These are phyloP conservation scores for Nothomitra cinnamomea DNA, from an alignment of 2,329 filamentous ascomycete genomes.

Conservation along the genomic window DNA sequence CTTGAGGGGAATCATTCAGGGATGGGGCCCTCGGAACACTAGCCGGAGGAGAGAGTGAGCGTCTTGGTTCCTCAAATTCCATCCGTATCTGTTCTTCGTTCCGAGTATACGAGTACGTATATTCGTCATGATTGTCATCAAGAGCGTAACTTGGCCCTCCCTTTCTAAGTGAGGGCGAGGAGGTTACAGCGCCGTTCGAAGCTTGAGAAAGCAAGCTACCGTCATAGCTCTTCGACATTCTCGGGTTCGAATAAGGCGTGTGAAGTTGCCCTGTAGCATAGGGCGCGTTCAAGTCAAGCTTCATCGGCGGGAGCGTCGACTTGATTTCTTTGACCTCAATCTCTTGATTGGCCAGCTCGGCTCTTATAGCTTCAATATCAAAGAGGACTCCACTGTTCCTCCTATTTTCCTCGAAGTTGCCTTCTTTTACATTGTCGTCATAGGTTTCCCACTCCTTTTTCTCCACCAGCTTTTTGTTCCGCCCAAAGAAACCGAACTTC, in stretches of 20 bases:
- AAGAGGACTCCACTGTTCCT: constrained; percentile 50
- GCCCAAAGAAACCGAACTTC: constrained; percentile 62
- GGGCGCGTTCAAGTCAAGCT: constrained; percentile 39
- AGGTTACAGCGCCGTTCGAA: constrained; percentile 4
- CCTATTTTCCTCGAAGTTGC: constrained; percentile 13
- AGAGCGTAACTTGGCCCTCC: not conserved
- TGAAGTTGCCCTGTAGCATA: not conserved
- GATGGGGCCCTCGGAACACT: constrained; percentile 8
- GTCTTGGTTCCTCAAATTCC: constrained; percentile 53
- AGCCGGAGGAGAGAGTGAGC: constrained; percentile 18
- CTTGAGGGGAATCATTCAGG: constrained; percentile 9
- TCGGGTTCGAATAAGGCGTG: constrained; percentile 15
- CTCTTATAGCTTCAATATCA: constrained; percentile 84
- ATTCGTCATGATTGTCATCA: not conserved
- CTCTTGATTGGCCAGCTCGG: constrained; percentile 60
- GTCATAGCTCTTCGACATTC: constrained; percentile 33
- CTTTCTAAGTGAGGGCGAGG: constrained; percentile 8
- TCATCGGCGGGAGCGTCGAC: constrained; percentile 81
- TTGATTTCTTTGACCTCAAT: constrained; percentile 64
- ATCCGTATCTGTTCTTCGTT: constrained; percentile 28
- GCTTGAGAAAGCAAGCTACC: constrained; percentile 9
- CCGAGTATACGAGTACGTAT: not conserved
- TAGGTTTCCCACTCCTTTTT: constrained; percentile 93
- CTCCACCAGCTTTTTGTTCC: constrained; percentile 58
- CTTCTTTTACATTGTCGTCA: constrained; percentile 43